phyloP scores from a whole-genome alignment of 148 eudicot species.

The Silene conica region DNA sequence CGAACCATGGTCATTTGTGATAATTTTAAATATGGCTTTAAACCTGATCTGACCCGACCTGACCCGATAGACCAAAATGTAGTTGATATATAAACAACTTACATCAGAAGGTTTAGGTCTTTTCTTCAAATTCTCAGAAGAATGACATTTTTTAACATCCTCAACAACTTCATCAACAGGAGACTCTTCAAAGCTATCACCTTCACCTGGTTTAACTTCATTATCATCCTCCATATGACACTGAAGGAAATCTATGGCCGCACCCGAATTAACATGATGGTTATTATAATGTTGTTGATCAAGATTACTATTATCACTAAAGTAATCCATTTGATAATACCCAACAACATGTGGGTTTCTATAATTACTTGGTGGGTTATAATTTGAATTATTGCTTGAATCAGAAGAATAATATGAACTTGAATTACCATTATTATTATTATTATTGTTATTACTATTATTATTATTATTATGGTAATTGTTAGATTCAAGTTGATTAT shows the following conservation, averaged over 20 bases:
- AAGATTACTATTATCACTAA: constrained; percentile 27
- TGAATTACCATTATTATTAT: constrained; percentile 13
- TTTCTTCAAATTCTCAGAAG: constrained; percentile 38
- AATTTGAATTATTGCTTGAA: constrained; percentile 22
- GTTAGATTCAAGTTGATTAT: background rate
- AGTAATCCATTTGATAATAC: constrained; percentile 30
- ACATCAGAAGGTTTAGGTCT: constrained; percentile 40
- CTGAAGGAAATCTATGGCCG: constrained; percentile 31
- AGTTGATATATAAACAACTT: constrained; percentile 28
- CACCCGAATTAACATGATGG: background rate
- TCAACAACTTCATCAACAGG: constrained; percentile 20
- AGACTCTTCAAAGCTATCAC: constrained; percentile 24
- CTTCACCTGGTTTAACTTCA: constrained; percentile 20
- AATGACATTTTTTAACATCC: constrained; percentile 21
- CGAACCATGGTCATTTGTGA: too few species aligned
- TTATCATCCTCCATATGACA: constrained; percentile 31
- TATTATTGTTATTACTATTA: constrained; percentile 1
- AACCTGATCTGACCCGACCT: too few species aligned
- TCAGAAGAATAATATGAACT: constrained; percentile 33
- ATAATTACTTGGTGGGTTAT: constrained; percentile 33
- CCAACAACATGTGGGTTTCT: constrained; percentile 15
- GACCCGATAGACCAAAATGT: too few species aligned
- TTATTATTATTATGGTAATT: constrained; percentile 1
- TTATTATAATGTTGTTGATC: constrained; percentile 1
- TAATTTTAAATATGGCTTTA: too few species aligned